Evolutionary conservation across 257 asterid species (phyloP).

Genomic region (Solanum rostratum): DNA sequence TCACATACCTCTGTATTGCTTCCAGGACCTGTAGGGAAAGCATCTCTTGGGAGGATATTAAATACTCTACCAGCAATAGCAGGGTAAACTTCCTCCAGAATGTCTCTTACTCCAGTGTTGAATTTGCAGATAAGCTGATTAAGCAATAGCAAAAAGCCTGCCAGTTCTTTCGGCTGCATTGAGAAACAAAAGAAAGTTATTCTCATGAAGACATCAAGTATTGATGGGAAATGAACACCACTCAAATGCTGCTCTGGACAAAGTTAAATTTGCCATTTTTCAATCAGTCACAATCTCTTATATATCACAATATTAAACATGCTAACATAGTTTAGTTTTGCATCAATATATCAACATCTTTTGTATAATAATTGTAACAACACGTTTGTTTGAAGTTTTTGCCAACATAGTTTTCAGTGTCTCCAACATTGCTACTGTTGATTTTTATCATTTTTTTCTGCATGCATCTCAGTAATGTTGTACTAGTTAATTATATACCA

Average conservation of each 20-base stretch:
- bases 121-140: conserved; percentile 95
- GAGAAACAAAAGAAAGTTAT: conserved; percentile 5
- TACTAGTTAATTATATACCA: background rate
- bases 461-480: background rate
- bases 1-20: conserved; percentile 75
- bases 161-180: conserved; percentile 85
- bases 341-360: background rate
- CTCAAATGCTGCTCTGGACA: background rate
- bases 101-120: conserved; percentile 46
- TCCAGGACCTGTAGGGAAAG: conserved; percentile 60
- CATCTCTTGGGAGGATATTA: conserved; percentile 63
- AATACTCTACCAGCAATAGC: conserved; percentile 58
- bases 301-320: background rate
- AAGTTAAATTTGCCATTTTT: background rate
- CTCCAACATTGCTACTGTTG: background rate
- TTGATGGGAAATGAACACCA: background rate
- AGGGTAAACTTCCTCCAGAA: conserved; percentile 81
- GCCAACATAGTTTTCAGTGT: background rate
- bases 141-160: conserved; percentile 67
- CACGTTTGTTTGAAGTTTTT: background rate
- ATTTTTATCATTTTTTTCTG: background rate
- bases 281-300: background rate
- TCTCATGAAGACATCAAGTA: background rate
- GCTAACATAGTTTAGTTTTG: background rate
- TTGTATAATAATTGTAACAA: background rate